Base-by-base conservation (phyloP, 768 basidiomycete species). In the Suillus weaverae region DNA sequence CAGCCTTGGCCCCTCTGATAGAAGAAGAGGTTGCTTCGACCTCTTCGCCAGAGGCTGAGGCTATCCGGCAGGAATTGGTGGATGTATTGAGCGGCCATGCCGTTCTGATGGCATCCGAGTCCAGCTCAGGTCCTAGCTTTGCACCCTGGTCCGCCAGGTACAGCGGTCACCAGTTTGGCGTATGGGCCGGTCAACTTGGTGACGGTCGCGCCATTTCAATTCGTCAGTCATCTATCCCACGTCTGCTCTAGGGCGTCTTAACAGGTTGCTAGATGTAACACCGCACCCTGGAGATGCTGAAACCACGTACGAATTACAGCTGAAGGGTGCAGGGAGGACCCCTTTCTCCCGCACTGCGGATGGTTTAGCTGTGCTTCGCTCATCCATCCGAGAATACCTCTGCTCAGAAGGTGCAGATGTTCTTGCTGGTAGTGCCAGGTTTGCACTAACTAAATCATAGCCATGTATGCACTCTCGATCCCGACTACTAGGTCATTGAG, bases 131-230 rank as follows among this genome's bases (percentile, higher is more conserved):
- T 26, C 11, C 38, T 13, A 76, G 78, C 64, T 77, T 78, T 43
- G 81, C 79, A 5, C 81, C 97, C 0, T 98, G 94, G 93, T 89
- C 92, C 5, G 82, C 95, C 36, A 83, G 95, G 18, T 99, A 98
- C 73, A 94, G 91, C 67, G 96, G 95, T 0, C 92, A 94, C 72
- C 93, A 95, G 70, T 95, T 95, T 70, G 94, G 94, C 0, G 78
- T 72, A 3, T 98, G 91, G 89, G 96, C 97, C 1, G 95, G 95
- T 32, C 97, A 98, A 73, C 83, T 99, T 5, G 97, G 97, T 14
- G 97, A 99, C 71, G 97, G 97, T 0, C 84, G 97, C 20, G 97
- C 97, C 1, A 92, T 94, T n/a, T 92, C 92, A 10, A 86, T 99
- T 60, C 77, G 87, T 87, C 69, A 67, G 85, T 77, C 55, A 10